Conservation (phyloP, 148 eudicot genomes). For the Limonium bicolor region DNA sequence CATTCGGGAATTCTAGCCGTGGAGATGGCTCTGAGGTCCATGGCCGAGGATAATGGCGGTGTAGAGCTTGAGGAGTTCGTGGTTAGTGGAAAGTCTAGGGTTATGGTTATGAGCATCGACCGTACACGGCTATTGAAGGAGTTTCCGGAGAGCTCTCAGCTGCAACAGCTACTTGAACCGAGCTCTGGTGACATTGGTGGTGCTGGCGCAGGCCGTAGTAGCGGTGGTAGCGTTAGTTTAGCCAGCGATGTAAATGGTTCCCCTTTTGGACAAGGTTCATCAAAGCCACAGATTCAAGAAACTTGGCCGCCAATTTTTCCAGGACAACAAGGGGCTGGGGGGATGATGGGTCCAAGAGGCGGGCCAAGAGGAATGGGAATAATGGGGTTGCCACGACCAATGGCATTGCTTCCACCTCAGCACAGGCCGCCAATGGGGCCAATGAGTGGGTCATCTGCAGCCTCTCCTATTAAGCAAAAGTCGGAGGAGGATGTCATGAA, state of each 20-base stretch:
- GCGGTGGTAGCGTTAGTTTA: constrained; percentile 16
- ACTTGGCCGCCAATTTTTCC: constrained; percentile 51
- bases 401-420: constrained; percentile 44
- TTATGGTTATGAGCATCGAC: constrained; percentile 67
- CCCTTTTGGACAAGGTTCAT: constrained; percentile 22
- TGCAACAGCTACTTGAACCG: constrained; percentile 8
- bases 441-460: constrained; percentile 20
- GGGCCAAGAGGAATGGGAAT: constrained; percentile 51
- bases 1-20: constrained; percentile 51
- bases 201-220: constrained; percentile 4
- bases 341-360: constrained; percentile 40
- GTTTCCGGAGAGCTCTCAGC: constrained; percentile 43
- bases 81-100: constrained; percentile 62
- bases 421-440: constrained; percentile 43
- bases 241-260: constrained; percentile 10
- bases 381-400: constrained; percentile 49
- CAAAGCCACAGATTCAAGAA: constrained; percentile 27
- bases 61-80: constrained; percentile 67
- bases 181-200: constrained; percentile 13
- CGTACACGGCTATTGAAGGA: constrained; percentile 46
- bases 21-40: constrained; percentile 57
- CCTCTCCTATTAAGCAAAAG: constrained; percentile 21
- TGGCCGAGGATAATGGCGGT: constrained; percentile 59
- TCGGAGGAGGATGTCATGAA: constrained; percentile 77
- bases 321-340: constrained; percentile 17